Evolutionary conservation across 768 basidiomycete species (phyloP).

Genomic region (Rhodotorula babjevae): DNA sequence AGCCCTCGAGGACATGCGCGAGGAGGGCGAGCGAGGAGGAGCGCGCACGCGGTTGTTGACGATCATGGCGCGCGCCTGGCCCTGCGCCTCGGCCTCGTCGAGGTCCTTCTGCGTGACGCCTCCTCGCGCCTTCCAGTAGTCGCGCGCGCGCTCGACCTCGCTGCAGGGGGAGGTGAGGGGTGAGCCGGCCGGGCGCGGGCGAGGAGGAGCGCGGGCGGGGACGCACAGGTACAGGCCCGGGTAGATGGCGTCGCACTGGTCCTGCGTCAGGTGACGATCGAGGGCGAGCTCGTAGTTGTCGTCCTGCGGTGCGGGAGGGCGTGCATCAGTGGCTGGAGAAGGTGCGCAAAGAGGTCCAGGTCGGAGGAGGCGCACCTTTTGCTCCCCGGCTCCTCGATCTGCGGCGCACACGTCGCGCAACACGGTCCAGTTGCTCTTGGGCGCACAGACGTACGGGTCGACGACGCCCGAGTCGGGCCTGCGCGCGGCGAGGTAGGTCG

Average conservation of each 20-base stretch:
- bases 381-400: not conserved
- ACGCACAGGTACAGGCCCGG: constrained; percentile 29
- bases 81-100: constrained; percentile 24
- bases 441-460: constrained; percentile 17
- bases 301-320: not conserved
- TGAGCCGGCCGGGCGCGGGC: too few species aligned
- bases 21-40: too few species aligned
- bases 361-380: not conserved
- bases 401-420: constrained; percentile 9
- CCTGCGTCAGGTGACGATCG: constrained; percentile 20
- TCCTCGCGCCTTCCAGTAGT: constrained; percentile 17
- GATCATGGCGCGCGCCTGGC: constrained; percentile 29
- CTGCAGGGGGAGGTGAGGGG: not conserved
- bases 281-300: constrained; percentile 15
- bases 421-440: constrained; percentile 4
- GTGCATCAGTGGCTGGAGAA: too few species aligned
- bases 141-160: constrained; percentile 27
- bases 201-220: not conserved
- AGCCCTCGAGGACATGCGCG: too few species aligned
- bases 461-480: constrained; percentile 1
- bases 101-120: constrained; percentile 21
- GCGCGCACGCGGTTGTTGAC: constrained; percentile 24
- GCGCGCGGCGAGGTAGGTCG: not conserved
- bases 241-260: constrained; percentile 30
- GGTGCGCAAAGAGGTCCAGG: not conserved